Conservation (phyloP, 352 stramenopile genomes). For the Thalassiosira sp. region DNA sequence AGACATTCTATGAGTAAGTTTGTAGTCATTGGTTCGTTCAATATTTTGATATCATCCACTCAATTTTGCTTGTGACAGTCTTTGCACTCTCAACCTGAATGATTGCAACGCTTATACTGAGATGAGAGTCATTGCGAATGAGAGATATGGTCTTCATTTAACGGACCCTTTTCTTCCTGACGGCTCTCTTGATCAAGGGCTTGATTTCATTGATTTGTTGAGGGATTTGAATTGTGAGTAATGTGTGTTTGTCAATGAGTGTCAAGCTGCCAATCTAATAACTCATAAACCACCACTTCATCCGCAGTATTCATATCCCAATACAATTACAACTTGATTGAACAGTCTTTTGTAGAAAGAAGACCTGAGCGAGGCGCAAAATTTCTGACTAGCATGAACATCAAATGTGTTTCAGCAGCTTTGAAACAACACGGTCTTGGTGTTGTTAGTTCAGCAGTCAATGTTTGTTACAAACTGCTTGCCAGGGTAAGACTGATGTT, state of each 20-base stretch:
- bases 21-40: background rate
- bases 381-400: slow-evolving; percentile 92
- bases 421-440: slow-evolving; percentile 94
- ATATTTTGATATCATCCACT: too few relatives aligned
- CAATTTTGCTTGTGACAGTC: slow-evolving; percentile 81
- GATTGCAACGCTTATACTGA: slow-evolving; percentile 93
- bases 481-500: slow-evolving; percentile 69
- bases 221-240: slow-evolving; percentile 89
- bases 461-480: slow-evolving; percentile 94
- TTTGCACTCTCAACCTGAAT: slow-evolving; percentile 92
- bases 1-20: slow-evolving; percentile 86
- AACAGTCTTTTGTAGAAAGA: slow-evolving; percentile 93
- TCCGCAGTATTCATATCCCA: slow-evolving; percentile 47
- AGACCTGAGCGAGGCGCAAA: slow-evolving; percentile 89
- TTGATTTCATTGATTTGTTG: slow-evolving; percentile 95
- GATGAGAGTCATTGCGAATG: slow-evolving; percentile 91
- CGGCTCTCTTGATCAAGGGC: slow-evolving; percentile 87
- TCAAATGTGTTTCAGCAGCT: slow-evolving; percentile 89
- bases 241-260: slow-evolving; percentile 1
- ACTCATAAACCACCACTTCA: slow-evolving; percentile 2
- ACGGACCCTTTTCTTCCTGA: slow-evolving; percentile 91
- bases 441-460: slow-evolving; percentile 94
- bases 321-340: slow-evolving; percentile 94
- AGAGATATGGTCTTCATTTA: slow-evolving; percentile 91
- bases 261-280: background rate